Evolutionary conservation across 331 rosid species (phyloP), one percentile per base, ranked within the genome.

Genomic region (Phaseolus coccineus): DNA sequence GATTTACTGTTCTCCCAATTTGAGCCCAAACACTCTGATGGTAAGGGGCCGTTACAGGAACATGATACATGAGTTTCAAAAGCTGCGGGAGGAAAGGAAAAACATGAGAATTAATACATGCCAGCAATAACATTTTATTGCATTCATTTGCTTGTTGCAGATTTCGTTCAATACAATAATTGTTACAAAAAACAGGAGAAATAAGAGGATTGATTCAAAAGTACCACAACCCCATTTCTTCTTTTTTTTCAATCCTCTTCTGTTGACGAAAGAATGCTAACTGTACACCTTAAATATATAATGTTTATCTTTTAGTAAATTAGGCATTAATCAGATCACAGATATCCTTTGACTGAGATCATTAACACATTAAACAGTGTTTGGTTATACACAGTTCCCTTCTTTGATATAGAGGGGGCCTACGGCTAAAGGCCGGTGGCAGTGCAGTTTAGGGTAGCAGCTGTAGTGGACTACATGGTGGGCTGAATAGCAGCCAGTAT

Each of bases 31-130:
- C 93, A 27, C 92, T 95, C 35, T 85, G 95, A 84, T 93, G 97
- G 87, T 95, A 91, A 58, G 89, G 81, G 52, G 97, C 86, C 1
- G 93, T 91, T 35, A 70, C 97, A 1, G 97, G 99, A 63, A 94
- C 96, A 16, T 89, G 93, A 81, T 95, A 92, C 97, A 95, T 92
- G 80, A 95, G 94, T 88, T 95, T 95, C 89, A 95, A 74, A 37
- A 95, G 89, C 97, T 93, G 94, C 64, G 83, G 8, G 3, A 70
- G 27, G n/a, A 71, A 71, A 57, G 16, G 28, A 6, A 63, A 63
- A 65, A 27, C 57, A 52, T 7, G 57, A 39, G 72, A 69, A 79
- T 9, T 2, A 42, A 42, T 47, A 62, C 15, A 75, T 19, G 68
- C 0, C 59, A 62, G 31, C 19, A 66, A 44, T n/a, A 53, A 35